A percentile compares a stretch with the other conserved stretches of the same genome.
phyloP scores from a whole-genome alignment of 805 yeast genomes.

The Metschnikowia continentalis region DNA sequence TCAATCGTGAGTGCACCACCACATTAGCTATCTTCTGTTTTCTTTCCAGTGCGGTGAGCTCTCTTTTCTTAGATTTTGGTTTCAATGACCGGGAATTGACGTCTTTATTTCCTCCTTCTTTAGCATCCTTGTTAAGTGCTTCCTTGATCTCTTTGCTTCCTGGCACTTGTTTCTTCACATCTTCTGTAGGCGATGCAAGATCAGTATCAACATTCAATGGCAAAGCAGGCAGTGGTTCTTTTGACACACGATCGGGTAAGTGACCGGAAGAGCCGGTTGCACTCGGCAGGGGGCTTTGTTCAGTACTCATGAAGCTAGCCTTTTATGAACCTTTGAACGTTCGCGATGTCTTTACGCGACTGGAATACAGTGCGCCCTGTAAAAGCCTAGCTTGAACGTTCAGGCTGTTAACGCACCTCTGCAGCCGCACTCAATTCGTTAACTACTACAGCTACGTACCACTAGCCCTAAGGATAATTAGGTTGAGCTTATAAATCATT shows the following conservation, averaged over 20 bases:
- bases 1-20: conserved; percentile 32
- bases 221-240: background rate
- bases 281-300: background rate
- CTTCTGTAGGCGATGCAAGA: background rate
- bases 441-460: too few relatives aligned
- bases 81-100: conserved; percentile 24
- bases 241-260: background rate
- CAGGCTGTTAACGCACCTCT: background rate
- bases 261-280: background rate
- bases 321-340: background rate
- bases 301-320: background rate
- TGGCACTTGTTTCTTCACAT: background rate
- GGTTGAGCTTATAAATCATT: too few relatives aligned
- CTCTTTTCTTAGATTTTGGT: conserved; percentile 21
- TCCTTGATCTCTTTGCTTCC: background rate
- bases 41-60: conserved; percentile 17
- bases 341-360: background rate
- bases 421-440: background rate
- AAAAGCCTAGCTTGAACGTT: background rate
- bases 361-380: too few relatives aligned
- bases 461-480: too few relatives aligned
- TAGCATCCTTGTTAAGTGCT: conserved; percentile 9
- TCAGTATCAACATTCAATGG: background rate
- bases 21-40: conserved; percentile 29
- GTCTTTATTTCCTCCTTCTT: conserved; percentile 6